Evolutionary conservation across 2,329 filamentous ascomycete species (phyloP).

Genomic region (Penicillium occitanis): DNA sequence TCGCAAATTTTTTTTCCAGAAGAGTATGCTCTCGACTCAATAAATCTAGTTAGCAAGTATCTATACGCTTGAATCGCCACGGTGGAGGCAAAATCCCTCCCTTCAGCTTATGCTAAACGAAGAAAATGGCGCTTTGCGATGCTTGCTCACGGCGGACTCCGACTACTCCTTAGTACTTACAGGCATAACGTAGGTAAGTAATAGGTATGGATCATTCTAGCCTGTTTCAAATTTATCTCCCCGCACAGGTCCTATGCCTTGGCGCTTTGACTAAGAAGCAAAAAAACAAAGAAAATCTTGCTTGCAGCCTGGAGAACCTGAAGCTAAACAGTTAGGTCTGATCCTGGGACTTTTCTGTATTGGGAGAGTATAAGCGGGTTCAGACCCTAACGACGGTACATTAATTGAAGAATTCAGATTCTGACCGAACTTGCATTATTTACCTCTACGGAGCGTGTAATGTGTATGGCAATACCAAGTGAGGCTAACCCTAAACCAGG

Average conservation of each 20-base stretch:
- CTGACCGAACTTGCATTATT: neutral
- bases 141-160: conserved; percentile 1
- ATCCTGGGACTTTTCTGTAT: conserved; percentile 10
- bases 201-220: conserved; percentile 7
- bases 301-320: conserved; percentile 1
- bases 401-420: neutral
- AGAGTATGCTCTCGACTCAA: too few relatives aligned
- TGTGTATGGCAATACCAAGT: neutral
- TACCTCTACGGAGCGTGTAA: neutral
- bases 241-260: neutral
- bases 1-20: neutral
- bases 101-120: neutral
- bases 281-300: neutral
- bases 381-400: neutral
- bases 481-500: neutral
- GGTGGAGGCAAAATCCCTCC: neutral
- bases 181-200: neutral
- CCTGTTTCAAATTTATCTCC: conserved; percentile 8
- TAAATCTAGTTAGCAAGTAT: neutral
- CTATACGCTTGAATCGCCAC: neutral
- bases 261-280: neutral
- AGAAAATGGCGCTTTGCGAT: conserved; percentile 3
- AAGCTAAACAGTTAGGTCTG: neutral
- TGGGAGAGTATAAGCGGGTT: conserved; percentile 13
- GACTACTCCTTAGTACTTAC: neutral